Evolutionary conservation across 495 filamentous ascomycete genomes (phyloP), one percentile per base, ranked within the genome.

Genomic region (Daldinia grandis): DNA sequence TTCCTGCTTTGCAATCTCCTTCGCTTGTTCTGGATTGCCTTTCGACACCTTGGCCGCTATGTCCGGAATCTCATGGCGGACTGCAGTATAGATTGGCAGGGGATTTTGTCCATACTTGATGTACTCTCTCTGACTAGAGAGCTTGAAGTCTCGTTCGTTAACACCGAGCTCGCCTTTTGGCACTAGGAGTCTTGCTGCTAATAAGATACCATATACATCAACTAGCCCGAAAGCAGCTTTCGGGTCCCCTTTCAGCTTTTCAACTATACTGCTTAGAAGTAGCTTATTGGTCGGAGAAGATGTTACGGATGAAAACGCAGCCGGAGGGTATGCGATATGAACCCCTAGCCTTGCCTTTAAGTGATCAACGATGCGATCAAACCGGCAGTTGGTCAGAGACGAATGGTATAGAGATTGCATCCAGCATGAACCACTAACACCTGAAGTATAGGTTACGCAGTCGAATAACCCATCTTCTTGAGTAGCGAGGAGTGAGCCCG

Each of bases 391-490:
- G 0, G 89, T 83, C n/a, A 99, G 82, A 2, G 91, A 91, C n/a
- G 94, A 97, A 71, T 94, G 89, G 76, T 92, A 98, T 8, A 99
- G 83, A 2, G 92, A 85, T 78, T 98, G 94, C 31, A 98, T 81
- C 95, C 95, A 99, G 77, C 95, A 98, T 69, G 92, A 95, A 4
- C 95, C 95, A 74, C 92, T 95, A 15, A 99, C 95, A 7, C 95
- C 95, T 25, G 95, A 93, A 0, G 93, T 94, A 74, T 99, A 99
- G 0, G 94, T 99, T 0, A 91, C 86, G 77, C 94, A 97, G 76
- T 97, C 93, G 77, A 95, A 97, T 0, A 99, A 82, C 0, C 95
- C 95, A 53, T 90, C 89, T 78, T 97, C 92, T 27, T 91, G 85
- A 4, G 93, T 85, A 31, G 92, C 92, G 14, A 94, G 80, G 59